phyloP scores from a whole-genome alignment of 768 basidiomycete species.

The Macrolepiota albuminosa region DNA sequence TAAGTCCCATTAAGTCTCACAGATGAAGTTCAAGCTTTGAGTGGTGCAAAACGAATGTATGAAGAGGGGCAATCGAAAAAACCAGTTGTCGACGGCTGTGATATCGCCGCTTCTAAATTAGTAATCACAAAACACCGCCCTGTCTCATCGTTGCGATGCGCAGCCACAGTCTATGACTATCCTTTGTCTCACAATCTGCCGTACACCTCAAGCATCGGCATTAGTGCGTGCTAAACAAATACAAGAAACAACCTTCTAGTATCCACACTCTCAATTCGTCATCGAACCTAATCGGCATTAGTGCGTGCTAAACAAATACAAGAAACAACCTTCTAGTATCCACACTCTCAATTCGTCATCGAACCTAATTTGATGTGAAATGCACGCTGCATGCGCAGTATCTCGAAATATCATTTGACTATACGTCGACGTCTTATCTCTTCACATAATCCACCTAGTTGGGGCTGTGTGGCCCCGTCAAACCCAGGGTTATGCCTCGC shows the following conservation, averaged over 20 bases:
- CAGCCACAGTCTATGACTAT: background rate
- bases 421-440: background rate
- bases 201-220: background rate
- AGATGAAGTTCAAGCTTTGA: background rate
- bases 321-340: background rate
- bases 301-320: background rate
- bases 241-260: background rate
- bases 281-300: background rate
- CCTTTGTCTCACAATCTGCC: background rate
- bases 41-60: background rate
- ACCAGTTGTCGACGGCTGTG: background rate
- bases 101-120: background rate
- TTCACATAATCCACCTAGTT: background rate
- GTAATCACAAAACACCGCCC: background rate
- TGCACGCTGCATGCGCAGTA: background rate
- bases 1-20: slow-evolving; percentile 42
- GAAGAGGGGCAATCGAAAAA: background rate
- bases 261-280: background rate
- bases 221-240: background rate
- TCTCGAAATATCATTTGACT: background rate
- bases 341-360: background rate
- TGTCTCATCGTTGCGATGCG: background rate
- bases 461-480: background rate
- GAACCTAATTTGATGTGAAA: background rate
- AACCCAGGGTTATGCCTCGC: background rate